A percentile compares a stretch with the other conserved stretches of the same genome.
Evolutionary conservation across 1,284 basidiomycete species (phyloP).

Genomic region (Thecaphora thlaspeos): DNA sequence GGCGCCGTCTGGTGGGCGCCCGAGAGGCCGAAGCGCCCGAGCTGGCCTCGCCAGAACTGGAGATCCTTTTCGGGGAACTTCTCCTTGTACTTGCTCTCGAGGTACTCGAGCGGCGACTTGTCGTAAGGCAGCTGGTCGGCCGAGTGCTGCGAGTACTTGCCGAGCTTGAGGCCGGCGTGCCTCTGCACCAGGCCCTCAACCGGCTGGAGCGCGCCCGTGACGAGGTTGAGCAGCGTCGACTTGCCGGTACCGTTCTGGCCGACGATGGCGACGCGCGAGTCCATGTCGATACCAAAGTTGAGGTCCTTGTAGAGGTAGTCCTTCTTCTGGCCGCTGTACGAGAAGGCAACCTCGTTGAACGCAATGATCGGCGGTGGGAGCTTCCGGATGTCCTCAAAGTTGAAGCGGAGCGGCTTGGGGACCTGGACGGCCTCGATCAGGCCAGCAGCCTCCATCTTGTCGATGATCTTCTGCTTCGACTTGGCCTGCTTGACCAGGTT

Average conservation of each 20-base stretch:
- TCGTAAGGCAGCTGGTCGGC: slow-evolving; percentile 98
- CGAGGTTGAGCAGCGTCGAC: slow-evolving; percentile 92
- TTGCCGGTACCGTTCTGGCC: slow-evolving; percentile 98
- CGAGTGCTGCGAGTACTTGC: slow-evolving; percentile 88
- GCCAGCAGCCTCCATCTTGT: slow-evolving; percentile 99
- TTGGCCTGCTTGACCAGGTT: slow-evolving; percentile 98
- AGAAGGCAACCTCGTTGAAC: slow-evolving; percentile 90
- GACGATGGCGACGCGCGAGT: slow-evolving; percentile 91
- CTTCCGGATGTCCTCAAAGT: slow-evolving; percentile 92
- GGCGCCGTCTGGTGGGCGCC: slow-evolving; percentile 89
- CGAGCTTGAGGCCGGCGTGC: slow-evolving; percentile 88
- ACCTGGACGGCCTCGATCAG: slow-evolving; percentile 84
- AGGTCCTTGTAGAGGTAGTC: slow-evolving; percentile 86
- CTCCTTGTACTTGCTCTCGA: slow-evolving; percentile 64
- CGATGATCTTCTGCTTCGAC: slow-evolving; percentile 95
- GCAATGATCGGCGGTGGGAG: slow-evolving; percentile 96
- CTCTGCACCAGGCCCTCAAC: slow-evolving; percentile 81
- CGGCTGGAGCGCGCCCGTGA: slow-evolving; percentile 81
- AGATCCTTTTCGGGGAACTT: slow-evolving; percentile 95
- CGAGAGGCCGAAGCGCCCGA: slow-evolving; percentile 92
- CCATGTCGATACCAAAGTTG: slow-evolving; percentile 83
- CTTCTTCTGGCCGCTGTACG: slow-evolving; percentile 78
- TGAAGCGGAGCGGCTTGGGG: slow-evolving; percentile 76
- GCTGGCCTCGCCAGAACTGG: slow-evolving; percentile 87
- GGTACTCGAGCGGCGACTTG: slow-evolving; percentile 87